Base-by-base conservation (phyloP, 1,284 basidiomycete genomes). In the Schizophyllum commune region DNA sequence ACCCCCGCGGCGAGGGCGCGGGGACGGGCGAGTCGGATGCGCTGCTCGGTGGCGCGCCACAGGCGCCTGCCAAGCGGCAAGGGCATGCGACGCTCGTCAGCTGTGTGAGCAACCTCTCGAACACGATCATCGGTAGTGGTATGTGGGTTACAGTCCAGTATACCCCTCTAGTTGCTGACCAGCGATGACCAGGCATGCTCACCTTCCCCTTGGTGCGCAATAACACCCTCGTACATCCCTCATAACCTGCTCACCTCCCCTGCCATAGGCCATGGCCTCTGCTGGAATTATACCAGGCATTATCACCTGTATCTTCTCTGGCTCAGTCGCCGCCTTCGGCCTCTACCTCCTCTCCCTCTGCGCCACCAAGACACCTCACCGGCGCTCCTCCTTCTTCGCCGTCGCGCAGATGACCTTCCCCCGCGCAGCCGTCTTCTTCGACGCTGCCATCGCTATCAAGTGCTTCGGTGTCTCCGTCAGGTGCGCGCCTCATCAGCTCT, bases 391-490 rank as follows among this genome's bases (percentile, higher is more conserved):
- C 27, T 98, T 97, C 75, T 95, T 94, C 67, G 87, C 91, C 39
- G 80, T 98, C 19, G 84, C 93, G 0, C 81, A 89, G 67, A 76
- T 97, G 64, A 95, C 95, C 0, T 96, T 94, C 69, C 93, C 93
- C 19, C 81, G 79, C 47, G 90, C 89, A 0, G 89, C 91, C 0
- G 79, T 92, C 60, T 91, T 92, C 72, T 94, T 96, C 68, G 93
- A 99, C 74, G 83, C 88, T 2, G 96, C 96, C 6, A 98, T 99
- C 68, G 96, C 95, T 1, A 89, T 91, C 72, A 98, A 98, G 73
- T 98, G 94, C 73, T 96, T 96, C 71, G 97, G 97, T 33, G 97
- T 99, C 7, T 95, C 92, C 47, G 91, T 97, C 67, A 96, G 94
- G 79, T 92, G 74, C 58, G 81, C 62, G 20, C 61, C 22, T 27